These are phyloP conservation scores for Parasitella parasitica DNA, from an alignment of 371 early-diverging fungal species.

Conservation along the genomic window DNA sequence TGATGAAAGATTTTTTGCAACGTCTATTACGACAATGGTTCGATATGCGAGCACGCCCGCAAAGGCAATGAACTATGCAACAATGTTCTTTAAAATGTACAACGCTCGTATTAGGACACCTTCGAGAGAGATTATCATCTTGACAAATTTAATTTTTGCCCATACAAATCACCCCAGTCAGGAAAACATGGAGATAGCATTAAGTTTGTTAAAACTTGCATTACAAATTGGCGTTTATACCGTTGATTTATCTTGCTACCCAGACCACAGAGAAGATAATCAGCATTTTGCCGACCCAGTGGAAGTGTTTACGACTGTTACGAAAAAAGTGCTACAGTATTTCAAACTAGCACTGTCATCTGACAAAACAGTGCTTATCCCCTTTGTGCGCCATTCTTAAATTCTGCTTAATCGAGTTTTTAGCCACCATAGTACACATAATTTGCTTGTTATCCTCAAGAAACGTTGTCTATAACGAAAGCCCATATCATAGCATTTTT, in stretches of 20 bases:
- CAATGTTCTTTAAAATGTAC: background rate
- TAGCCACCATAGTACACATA: background rate
- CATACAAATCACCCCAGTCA: background rate
- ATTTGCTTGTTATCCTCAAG: background rate
- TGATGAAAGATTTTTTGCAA: background rate
- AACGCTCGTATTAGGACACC: conserved; percentile 5
- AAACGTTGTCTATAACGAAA: no score
- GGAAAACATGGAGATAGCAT: conserved; percentile 1
- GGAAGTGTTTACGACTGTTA: background rate
- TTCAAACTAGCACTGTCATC: background rate
- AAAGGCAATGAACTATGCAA: conserved; percentile 3
- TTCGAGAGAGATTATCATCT: background rate
- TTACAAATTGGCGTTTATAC: background rate
- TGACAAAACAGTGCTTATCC: background rate
- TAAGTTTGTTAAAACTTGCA: background rate
- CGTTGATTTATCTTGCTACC: background rate
- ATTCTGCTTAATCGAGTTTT: background rate
- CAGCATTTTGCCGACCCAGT: background rate
- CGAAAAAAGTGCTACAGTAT: background rate
- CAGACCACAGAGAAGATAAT: background rate
- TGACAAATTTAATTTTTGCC: conserved; percentile 22
- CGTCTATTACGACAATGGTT: conserved; percentile 2
- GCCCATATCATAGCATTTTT: no score
- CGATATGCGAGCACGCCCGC: conserved; percentile 18
- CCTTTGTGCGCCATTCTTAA: background rate